Evolutionary conservation across 371 early-diverging fungal genomes (phyloP).

Genomic region (Phascolomyces articulosus): DNA sequence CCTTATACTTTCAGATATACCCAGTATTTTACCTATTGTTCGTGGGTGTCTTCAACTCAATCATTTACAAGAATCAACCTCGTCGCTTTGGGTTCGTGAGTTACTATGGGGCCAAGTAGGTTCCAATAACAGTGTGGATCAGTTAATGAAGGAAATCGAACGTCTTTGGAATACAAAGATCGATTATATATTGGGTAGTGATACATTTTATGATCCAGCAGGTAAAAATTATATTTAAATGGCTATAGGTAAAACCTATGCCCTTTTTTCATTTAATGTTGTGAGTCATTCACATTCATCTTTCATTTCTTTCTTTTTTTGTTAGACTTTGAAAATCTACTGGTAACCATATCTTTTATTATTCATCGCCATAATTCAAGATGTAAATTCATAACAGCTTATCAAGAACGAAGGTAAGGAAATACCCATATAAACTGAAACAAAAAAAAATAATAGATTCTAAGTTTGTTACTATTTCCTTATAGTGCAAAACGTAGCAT

Average conservation of each 20-base stretch:
- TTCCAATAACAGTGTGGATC: slow-evolving; percentile 23
- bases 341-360: slow-evolving; percentile 49
- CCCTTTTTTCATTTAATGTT: no score
- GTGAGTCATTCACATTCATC: no score
- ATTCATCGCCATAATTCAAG: slow-evolving; percentile 52
- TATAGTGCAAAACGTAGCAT: slow-evolving; percentile 58
- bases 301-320: neutral
- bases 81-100: slow-evolving; percentile 20
- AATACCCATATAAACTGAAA: no score
- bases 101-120: slow-evolving; percentile 53
- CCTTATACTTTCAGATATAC: slow-evolving; percentile 48
- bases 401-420: slow-evolving; percentile 58
- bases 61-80: slow-evolving; percentile 10
- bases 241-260: no score
- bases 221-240: slow-evolving; percentile 27
- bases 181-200: slow-evolving; percentile 59
- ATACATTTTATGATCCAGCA: slow-evolving; percentile 62
- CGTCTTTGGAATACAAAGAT: slow-evolving; percentile 24
- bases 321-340: slow-evolving; percentile 59
- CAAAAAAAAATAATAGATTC: no score
- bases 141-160: slow-evolving; percentile 27
- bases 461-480: neutral
- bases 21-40: slow-evolving; percentile 42
- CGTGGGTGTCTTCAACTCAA: slow-evolving; percentile 40
- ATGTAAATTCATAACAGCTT: slow-evolving; percentile 53